Base-by-base conservation (phyloP, 257 asterid species). In the Mitragyna speciosa region DNA sequence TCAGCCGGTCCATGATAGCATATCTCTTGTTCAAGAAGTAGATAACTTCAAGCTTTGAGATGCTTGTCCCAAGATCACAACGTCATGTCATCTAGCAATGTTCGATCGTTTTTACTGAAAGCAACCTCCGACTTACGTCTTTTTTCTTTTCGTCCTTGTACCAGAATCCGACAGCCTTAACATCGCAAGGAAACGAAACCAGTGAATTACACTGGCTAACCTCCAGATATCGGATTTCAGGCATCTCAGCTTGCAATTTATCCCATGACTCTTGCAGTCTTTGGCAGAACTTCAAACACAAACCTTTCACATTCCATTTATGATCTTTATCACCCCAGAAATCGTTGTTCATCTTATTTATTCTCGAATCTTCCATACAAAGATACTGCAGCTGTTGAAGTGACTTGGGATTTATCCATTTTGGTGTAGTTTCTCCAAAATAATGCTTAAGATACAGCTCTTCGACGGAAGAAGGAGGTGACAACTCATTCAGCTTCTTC, bases 211-310 rank as follows among this genome's bases (percentile, higher is more conserved):
- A 85, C 54, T 85, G 77, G 73, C 84, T 41, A 30, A 82, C 51
- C 48, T 85, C 88, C 33, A 82, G 52, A 74, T 65, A 76, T 30
- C 67, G 36, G 41, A 81, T 71, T 20, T 52, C 45, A 56, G 84
- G 69, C 88, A 82, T 82, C 22, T 31, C 79, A 0, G 4, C 33
- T 47, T 30, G 39, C 64, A 84, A 59, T 12, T 70, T 48, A 26
- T 52, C 52, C 86, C 79, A 82, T 75, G 72, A 47, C 70, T 47
- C 51, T 33, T 36, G 6, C 52, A 85, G 75, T 59, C 17, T 76
- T 30, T 77, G 88, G 74, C 84, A 82, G 54, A 70, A 79, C 54
- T 82, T 85, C 72, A 82, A 85, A 39, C 83, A 79, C 75, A 85
- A 7, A 49, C 83, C 85, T 79, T 76, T 79, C 19, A 82, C 72